Base-by-base conservation (phyloP, 805 yeast genomes). In the Saccharomycopsis synnaedendra region DNA sequence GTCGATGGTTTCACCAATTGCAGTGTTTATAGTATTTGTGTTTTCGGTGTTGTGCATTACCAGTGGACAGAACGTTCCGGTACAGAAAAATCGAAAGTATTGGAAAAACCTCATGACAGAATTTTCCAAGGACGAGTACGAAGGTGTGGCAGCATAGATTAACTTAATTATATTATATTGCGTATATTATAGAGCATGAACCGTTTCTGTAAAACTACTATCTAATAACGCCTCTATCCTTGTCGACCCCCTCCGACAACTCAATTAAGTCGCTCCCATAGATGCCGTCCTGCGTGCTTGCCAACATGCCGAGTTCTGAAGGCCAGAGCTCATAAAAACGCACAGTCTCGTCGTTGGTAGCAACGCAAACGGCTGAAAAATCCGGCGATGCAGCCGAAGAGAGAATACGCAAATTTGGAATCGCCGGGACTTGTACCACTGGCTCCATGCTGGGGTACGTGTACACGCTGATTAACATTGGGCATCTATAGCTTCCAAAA, bases 91-190 rank as follows among this genome's bases (percentile, higher is more conserved):
- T 58, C 70, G 85, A 54, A 79, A 74, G 51, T 70, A 78, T 50
- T 80, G 90, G 81, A 76, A 73, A 56, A 72, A 69, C 45, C 59
- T 80, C 5, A 62, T 74, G 35, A 75, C 75, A 44, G 76, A 76
- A 54, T 71, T 71, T 49, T 68, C 79, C 33, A 75, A 76, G 53
- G 65, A 76, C 43, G 93, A 84, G 50, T 79, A 75, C 55, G 96
- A 89, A 61, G 96, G 96, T 4, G 90, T 86, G 5, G 96, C 97
- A 8, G 76, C 87, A 3, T 87, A 59, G 58, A 10, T 19, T 19
- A 34, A 34, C 36, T 34, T 34, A n/a, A 34, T 8, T 34, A 9
- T 34, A 34, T 34, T 34, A 19, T 19, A 19, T 19, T 19, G 19
- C 19, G 19, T 19, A 19, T 19, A 19, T 19, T 19, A 19, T 19